These are phyloP conservation scores for Curvularia verruculosa DNA, from an alignment of 2,329 filamentous ascomycete genomes.

Conservation along the genomic window DNA sequence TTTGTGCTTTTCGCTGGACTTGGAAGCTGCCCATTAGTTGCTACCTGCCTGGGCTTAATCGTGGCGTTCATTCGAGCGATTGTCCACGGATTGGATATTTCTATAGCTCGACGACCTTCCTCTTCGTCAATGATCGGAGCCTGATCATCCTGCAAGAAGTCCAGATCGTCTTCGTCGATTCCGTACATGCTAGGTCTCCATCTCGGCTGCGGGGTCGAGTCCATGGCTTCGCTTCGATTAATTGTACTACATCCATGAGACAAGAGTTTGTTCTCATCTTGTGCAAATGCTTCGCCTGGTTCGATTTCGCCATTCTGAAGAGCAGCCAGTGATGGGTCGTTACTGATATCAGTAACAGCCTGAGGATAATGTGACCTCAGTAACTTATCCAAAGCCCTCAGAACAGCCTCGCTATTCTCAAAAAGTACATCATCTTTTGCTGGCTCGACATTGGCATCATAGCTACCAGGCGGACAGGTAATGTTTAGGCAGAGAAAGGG, in stretches of 20 bases:
- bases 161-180: conserved; percentile 46
- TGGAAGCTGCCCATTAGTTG: conserved; percentile 27
- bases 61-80: conserved; percentile 55
- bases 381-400: conserved; percentile 53
- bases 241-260: conserved; percentile 1
- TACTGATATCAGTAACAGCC: conserved; percentile 6
- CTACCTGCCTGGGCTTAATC: conserved; percentile 22
- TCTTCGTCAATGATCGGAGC: conserved; percentile 29
- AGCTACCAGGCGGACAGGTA: conserved; percentile 64
- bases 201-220: conserved; percentile 1
- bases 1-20: conserved; percentile 33
- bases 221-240: background rate
- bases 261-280: background rate
- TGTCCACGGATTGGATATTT: conserved; percentile 57
- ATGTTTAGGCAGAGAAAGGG: conserved; percentile 71
- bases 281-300: background rate
- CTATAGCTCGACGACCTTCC: conserved; percentile 40
- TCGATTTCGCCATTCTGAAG: background rate
- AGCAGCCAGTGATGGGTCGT: conserved; percentile 5
- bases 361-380: conserved; percentile 51
- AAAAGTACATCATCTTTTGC: conserved; percentile 76
- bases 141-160: conserved; percentile 25
- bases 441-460: conserved; percentile 75
- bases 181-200: conserved; percentile 51
- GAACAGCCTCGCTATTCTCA: conserved; percentile 57